phyloP scores from a whole-genome alignment of 129 eudicot species.

The Tanacetum coccineum region DNA sequence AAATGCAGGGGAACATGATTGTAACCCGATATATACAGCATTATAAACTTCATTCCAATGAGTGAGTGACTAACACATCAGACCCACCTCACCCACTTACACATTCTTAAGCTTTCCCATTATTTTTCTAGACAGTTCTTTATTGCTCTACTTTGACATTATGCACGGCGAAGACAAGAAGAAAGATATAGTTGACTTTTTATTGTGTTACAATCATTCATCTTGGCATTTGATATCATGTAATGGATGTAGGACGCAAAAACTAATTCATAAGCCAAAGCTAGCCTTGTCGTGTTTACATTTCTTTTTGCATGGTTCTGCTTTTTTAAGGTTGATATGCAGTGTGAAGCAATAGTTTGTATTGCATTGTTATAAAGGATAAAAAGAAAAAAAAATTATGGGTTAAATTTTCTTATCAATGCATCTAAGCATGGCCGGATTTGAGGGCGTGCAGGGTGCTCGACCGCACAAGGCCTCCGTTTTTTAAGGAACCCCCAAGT shows the following conservation, averaged over 20 bases:
- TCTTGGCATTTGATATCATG: constrained; percentile 22
- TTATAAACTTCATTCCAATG: constrained; percentile 16
- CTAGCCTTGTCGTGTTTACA: background rate
- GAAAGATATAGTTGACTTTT: constrained; percentile 1
- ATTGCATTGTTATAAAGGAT: constrained; percentile 6
- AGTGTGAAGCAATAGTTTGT: constrained; percentile 7
- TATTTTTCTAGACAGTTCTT: constrained; percentile 27
- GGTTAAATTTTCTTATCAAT: too few species aligned
- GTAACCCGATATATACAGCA: constrained; percentile 20
- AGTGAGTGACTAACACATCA: constrained; percentile 29
- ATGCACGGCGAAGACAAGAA: constrained; percentile 14
- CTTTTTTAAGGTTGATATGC: constrained; percentile 13
- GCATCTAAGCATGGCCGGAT: too few species aligned
- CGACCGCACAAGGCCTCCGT: too few species aligned
- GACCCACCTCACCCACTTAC: constrained; percentile 27
- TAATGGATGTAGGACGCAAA: background rate
- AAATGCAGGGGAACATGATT: constrained; percentile 17
- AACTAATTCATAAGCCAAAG: constrained; percentile 14
- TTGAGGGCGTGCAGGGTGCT: too few species aligned
- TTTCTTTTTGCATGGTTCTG: constrained; percentile 28
- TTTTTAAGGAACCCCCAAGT: too few species aligned
- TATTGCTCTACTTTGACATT: constrained; percentile 19
- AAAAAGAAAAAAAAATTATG: too few species aligned
- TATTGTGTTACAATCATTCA: constrained; percentile 25
- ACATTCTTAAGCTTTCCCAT: background rate